These are phyloP conservation scores for Trichophyton simii DNA, from an alignment of 2,329 filamentous ascomycete species.

Conservation along the genomic window DNA sequence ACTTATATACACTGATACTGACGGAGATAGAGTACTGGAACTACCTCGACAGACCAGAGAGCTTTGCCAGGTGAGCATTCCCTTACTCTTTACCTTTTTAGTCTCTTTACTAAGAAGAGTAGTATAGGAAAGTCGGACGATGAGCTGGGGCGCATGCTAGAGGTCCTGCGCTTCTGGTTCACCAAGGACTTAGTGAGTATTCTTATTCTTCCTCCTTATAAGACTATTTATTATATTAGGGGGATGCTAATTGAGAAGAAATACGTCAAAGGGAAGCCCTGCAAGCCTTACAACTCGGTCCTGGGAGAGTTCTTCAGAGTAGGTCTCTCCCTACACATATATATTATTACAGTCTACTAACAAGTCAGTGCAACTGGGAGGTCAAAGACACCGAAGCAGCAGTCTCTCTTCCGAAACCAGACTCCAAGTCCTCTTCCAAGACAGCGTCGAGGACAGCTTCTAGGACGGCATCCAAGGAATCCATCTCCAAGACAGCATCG, in stretches of 20 bases:
- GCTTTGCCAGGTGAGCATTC: conserved; percentile 52
- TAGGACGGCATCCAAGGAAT: too few relatives aligned
- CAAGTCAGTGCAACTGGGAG: conserved; percentile 77
- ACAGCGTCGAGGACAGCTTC: too few relatives aligned
- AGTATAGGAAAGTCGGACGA: conserved; percentile 83
- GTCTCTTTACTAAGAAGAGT: background rate
- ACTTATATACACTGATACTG: conserved; percentile 7
- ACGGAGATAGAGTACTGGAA: conserved; percentile 75
- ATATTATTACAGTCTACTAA: conserved; percentile 11
- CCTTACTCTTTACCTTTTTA: too few relatives aligned
- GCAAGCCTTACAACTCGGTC: conserved; percentile 97
- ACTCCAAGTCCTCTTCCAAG: background rate
- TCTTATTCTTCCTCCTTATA: too few relatives aligned
- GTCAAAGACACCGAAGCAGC: conserved; percentile 61
- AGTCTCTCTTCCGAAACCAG: background rate
- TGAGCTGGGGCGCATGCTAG: conserved; percentile 82
- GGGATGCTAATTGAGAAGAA: conserved; percentile 43
- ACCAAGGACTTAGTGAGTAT: conserved; percentile 48
- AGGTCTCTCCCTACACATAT: too few relatives aligned
- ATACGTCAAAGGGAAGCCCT: conserved; percentile 96
- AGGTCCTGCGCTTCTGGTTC: conserved; percentile 93
- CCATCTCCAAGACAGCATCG: background rate
- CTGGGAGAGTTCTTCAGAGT: conserved; percentile 95
- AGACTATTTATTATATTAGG: too few relatives aligned
- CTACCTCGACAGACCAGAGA: conserved; percentile 88